Percentiles rank a stretch among this genome's conserved stretches.
Evolutionary conservation across 108 stramenopile species (phyloP).

Genomic region (Nannochloropsis salina): DNA sequence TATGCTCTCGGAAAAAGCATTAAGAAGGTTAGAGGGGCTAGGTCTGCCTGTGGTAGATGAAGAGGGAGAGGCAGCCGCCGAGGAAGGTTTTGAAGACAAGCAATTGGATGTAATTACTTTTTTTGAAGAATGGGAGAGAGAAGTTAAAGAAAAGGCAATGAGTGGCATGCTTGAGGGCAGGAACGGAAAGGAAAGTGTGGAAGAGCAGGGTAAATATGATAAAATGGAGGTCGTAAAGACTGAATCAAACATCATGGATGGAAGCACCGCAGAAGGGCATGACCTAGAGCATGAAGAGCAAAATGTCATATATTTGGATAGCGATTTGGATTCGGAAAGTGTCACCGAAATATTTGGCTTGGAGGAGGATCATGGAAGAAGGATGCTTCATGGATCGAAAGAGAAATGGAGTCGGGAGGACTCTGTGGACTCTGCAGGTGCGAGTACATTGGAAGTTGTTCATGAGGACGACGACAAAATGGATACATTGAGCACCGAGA

Average conservation of each 20-base stretch:
- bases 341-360: background rate
- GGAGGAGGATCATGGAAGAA: background rate
- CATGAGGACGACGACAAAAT: no score
- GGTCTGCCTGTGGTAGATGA: background rate
- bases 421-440: no score
- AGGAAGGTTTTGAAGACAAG: background rate
- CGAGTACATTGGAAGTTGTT: no score
- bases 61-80: background rate
- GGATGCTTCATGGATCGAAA: background rate
- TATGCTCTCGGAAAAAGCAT: background rate
- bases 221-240: no score
- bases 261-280: no score
- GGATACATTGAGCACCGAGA: no score
- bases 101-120: background rate
- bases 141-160: background rate
- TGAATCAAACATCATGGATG: no score
- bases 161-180: background rate
- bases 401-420: background rate
- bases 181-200: background rate
- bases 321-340: background rate
- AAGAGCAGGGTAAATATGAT: background rate
- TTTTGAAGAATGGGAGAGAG: background rate
- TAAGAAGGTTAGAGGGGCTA: background rate
- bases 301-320: background rate
- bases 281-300: background rate